Evolutionary conservation across 768 basidiomycete genomes (phyloP).

Genomic region (Russula sp.): DNA sequence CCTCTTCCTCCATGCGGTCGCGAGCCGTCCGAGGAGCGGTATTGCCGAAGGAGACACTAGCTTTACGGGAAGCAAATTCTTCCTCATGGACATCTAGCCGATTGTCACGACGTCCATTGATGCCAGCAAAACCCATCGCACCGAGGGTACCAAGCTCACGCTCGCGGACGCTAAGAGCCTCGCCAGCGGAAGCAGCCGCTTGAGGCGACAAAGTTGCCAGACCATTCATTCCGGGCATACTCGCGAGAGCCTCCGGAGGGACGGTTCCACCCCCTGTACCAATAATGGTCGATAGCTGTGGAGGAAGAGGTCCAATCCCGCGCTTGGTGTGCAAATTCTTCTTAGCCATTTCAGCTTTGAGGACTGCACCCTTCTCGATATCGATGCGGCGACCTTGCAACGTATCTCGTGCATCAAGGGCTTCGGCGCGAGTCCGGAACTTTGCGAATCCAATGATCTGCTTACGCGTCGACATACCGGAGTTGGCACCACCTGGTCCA

Average conservation of each 20-base stretch:
- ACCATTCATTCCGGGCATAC: conserved; percentile 35
- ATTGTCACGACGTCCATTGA: conserved; percentile 33
- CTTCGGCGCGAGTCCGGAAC: conserved; percentile 84
- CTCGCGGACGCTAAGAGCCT: conserved; percentile 44
- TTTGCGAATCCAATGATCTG: conserved; percentile 99
- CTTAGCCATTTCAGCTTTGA: conserved; percentile 99
- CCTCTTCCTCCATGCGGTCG: conserved; percentile 62
- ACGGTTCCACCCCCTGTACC: conserved; percentile 29
- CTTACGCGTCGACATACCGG: conserved; percentile 62
- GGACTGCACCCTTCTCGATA: conserved; percentile 83
- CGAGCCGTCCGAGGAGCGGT: conserved; percentile 50
- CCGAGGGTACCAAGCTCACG: conserved; percentile 47
- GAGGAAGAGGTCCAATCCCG: conserved; percentile 56
- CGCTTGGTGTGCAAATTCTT: conserved; percentile 98
- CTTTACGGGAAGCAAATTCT: conserved; percentile 46
- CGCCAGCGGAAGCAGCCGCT: conserved; percentile 26
- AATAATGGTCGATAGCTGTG: conserved; percentile 28
- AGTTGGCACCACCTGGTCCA: conserved; percentile 23
- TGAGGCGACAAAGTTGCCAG: conserved; percentile 23
- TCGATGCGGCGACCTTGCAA: conserved; percentile 90
- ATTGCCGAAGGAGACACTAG: conserved; percentile 42
- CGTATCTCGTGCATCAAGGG: conserved; percentile 80
- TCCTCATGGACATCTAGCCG: conserved; percentile 43
- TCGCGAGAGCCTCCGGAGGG: conserved; percentile 29
- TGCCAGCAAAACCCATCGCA: conserved; percentile 44